These are phyloP conservation scores for Agaricus bisporus DNA, from an alignment of 768 basidiomycete genomes.

Conservation along the genomic window DNA sequence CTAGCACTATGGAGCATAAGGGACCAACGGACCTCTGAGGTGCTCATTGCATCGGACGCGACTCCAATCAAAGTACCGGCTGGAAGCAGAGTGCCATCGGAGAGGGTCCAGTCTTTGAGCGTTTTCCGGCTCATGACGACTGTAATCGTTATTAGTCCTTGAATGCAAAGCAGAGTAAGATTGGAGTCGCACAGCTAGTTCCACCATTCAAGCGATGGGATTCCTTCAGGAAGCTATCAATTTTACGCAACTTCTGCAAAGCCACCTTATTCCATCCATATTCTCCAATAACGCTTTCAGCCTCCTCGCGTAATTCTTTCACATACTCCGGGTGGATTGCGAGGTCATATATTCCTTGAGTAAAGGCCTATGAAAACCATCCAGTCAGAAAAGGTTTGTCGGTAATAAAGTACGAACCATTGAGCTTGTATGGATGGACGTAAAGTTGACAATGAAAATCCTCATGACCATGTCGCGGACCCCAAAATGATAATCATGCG, in stretches of 20 bases:
- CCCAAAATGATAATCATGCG: constrained; percentile 19
- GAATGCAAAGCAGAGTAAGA: not conserved
- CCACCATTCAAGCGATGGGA: constrained; percentile 16
- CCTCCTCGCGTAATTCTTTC: constrained; percentile 34
- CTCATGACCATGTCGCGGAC: constrained; percentile 20
- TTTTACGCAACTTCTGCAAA: constrained; percentile 31
- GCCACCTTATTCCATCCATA: constrained; percentile 31
- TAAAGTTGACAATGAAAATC: constrained; percentile 33
- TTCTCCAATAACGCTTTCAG: constrained; percentile 25
- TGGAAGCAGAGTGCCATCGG: constrained; percentile 32
- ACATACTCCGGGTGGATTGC: constrained; percentile 28
- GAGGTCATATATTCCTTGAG: constrained; percentile 28
- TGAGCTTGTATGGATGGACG: constrained; percentile 35
- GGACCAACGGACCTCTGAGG: constrained; percentile 3
- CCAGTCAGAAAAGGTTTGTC: not conserved
- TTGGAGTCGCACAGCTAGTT: not conserved
- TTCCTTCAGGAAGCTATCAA: constrained; percentile 43
- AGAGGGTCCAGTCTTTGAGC: constrained; percentile 32
- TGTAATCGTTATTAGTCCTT: not conserved
- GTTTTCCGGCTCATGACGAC: constrained; percentile 20
- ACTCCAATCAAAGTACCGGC: constrained; percentile 24
- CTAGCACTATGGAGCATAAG: constrained; percentile 6
- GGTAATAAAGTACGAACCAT: constrained; percentile 19
- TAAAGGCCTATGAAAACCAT: constrained; percentile 23
- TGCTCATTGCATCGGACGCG: constrained; percentile 18